Evolutionary conservation across 371 early-diverging fungal species (phyloP).

Genomic region (Mucor lusitanicus): DNA sequence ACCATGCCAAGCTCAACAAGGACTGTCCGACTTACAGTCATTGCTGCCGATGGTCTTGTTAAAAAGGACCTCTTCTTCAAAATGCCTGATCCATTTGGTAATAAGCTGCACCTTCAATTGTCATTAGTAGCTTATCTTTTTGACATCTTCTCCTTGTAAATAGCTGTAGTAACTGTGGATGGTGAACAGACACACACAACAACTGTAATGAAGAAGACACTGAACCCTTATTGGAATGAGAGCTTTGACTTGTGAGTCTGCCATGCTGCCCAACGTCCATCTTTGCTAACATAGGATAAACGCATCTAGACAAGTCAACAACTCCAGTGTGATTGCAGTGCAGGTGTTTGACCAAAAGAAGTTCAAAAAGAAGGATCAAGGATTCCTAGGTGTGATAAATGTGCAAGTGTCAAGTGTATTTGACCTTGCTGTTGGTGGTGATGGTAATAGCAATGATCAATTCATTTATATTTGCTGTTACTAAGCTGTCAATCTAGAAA

Average conservation of each 20-base stretch:
- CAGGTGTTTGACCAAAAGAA: slow-evolving; percentile 97
- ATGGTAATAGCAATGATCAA: slow-evolving; percentile 49
- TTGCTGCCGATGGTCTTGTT: slow-evolving; percentile 90
- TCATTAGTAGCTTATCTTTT: not conserved
- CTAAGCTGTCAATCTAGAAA: slow-evolving; percentile 54
- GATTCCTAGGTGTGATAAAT: slow-evolving; percentile 94
- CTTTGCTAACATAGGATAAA: not conserved
- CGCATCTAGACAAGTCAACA: slow-evolving; percentile 63
- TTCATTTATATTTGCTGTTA: not conserved
- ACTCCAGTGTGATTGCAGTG: slow-evolving; percentile 83
- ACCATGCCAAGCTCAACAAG: slow-evolving; percentile 24
- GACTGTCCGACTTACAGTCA: slow-evolving; percentile 62
- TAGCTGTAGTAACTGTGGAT: slow-evolving; percentile 90
- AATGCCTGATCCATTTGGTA: slow-evolving; percentile 69
- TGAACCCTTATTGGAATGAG: slow-evolving; percentile 87
- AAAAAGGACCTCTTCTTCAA: slow-evolving; percentile 86
- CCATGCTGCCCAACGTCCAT: not conserved
- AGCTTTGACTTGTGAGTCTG: slow-evolving; percentile 65
- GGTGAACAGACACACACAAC: slow-evolving; percentile 88
- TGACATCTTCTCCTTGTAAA: slow-evolving; percentile 14
- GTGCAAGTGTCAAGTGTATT: slow-evolving; percentile 83
- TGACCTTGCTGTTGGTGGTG: slow-evolving; percentile 72
- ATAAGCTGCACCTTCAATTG: slow-evolving; percentile 7
- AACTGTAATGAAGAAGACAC: slow-evolving; percentile 73
- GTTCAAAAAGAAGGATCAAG: slow-evolving; percentile 94